Base-by-base conservation (phyloP, 2,329 filamentous ascomycete species). In the Fusarium clavum region DNA sequence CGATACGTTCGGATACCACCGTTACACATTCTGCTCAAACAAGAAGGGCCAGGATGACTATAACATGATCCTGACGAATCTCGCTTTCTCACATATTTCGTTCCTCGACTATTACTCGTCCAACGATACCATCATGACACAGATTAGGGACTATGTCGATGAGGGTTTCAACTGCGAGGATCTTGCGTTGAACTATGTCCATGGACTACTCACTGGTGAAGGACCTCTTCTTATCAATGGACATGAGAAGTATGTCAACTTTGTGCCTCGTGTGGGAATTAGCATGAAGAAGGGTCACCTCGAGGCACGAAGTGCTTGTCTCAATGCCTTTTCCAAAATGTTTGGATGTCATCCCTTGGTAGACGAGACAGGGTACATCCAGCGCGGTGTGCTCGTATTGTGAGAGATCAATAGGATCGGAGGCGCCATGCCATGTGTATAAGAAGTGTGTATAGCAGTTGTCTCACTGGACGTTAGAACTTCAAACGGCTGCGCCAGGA, bases 121-220 rank as follows among this genome's bases (percentile, higher is more conserved):
- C 5, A 74, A 76, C n/a, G 77, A 79, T n/a, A 72, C 71, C 3
- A 55, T 71, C 43, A 74, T 77, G 64, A 73, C 67, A 6, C 72
- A 72, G 53, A 75, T 82, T 24, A 78, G 81, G 5, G 69, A 77
- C 2, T 79, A 81, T 57, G 79, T 82, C 16, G 80, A 82, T 25
- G 64, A 78, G 20, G 71, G 77, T 45, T 78, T 80, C 73, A 82
- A 82, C 70, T 82, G 81, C 74, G 81, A 82, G 64, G 80, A 82
- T 53, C 77, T 82, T 62, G 81, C 78, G 22, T 61, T 82, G 54
- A 82, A 82, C 70, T 81, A 77, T 40, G 69, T 81, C 29, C 72
- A 76, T 9, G 77, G 77, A 3, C 66, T 77, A 20, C 61, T 82
- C 40, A 81, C 80, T 0, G 74, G 79, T 18, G 68, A 75, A 14